These are phyloP conservation scores for Zymoseptoria brevis DNA, from an alignment of 2,329 filamentous ascomycete species.

Conservation along the genomic window DNA sequence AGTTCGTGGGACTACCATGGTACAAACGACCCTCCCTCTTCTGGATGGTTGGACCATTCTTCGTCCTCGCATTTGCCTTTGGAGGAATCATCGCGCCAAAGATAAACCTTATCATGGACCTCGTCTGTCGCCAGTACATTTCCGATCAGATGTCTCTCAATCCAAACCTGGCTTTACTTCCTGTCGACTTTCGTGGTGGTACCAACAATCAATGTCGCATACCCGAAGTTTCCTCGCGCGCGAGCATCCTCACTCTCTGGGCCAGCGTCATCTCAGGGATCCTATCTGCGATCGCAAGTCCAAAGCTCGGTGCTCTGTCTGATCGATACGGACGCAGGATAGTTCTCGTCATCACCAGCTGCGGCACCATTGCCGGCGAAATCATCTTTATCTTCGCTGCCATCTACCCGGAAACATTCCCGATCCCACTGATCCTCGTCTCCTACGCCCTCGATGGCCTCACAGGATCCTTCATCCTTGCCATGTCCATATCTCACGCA, in stretches of 20 bases:
- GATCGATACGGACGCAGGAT: slow-evolving; percentile 76
- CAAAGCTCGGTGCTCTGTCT: slow-evolving; percentile 74
- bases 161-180: slow-evolving; percentile 52
- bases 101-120: slow-evolving; percentile 73
- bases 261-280: slow-evolving; percentile 66
- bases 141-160: slow-evolving; percentile 55
- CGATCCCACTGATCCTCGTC: slow-evolving; percentile 71
- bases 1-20: slow-evolving; percentile 56
- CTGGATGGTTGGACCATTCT: slow-evolving; percentile 76
- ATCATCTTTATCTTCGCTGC: slow-evolving; percentile 70
- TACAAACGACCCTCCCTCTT: slow-evolving; percentile 60
- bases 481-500: slow-evolving; percentile 69
- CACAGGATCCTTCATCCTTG: slow-evolving; percentile 79
- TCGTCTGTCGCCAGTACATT: slow-evolving; percentile 80
- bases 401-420: slow-evolving; percentile 61
- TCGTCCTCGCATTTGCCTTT: slow-evolving; percentile 76
- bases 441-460: slow-evolving; percentile 74
- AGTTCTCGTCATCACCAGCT: slow-evolving; percentile 63
- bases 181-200: slow-evolving; percentile 54
- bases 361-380: slow-evolving; percentile 68
- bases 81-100: slow-evolving; percentile 80
- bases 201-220: slow-evolving; percentile 74
- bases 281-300: slow-evolving; percentile 71
- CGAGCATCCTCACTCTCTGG: slow-evolving; percentile 70
- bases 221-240: slow-evolving; percentile 67